A percentile compares a stretch with the other conserved stretches of the same genome.
phyloP scores from a whole-genome alignment of 2,329 filamentous ascomycete species.

The Fusarium sacchari region DNA sequence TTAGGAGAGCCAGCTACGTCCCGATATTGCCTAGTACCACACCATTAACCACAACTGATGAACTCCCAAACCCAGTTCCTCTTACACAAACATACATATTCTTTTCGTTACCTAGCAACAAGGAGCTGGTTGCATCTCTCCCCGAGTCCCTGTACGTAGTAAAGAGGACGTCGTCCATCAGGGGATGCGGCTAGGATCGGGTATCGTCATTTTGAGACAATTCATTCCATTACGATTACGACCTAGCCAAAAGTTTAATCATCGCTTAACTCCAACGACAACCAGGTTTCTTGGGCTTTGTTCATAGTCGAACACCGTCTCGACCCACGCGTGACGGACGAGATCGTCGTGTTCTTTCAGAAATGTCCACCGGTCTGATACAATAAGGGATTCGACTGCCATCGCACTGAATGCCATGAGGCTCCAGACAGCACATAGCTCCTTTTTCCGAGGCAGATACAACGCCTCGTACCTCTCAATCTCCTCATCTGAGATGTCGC shows the following conservation, averaged over 20 bases:
- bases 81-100: slow-evolving; percentile 10
- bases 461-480: slow-evolving; percentile 74
- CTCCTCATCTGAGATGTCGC: slow-evolving; percentile 76
- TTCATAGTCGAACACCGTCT: slow-evolving; percentile 89
- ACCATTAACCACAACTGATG: slow-evolving; percentile 34
- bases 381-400: slow-evolving; percentile 89
- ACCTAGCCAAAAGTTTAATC: slow-evolving; percentile 28
- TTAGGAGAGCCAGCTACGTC: slow-evolving; percentile 16
- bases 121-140: slow-evolving; percentile 3
- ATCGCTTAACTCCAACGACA: slow-evolving; percentile 87
- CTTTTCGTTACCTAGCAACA: slow-evolving; percentile 10
- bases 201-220: slow-evolving; percentile 9
- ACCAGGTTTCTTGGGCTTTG: slow-evolving; percentile 91
- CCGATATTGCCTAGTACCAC: slow-evolving; percentile 8
- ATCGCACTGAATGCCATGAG: slow-evolving; percentile 95
- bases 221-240: slow-evolving; percentile 19
- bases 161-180: slow-evolving; percentile 1
- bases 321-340: slow-evolving; percentile 85
- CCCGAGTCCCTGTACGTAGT: not conserved
- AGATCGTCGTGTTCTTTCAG: slow-evolving; percentile 79
- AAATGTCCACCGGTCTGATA: slow-evolving; percentile 89
- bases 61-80: slow-evolving; percentile 16
- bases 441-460: slow-evolving; percentile 76
- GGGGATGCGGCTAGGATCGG: not conserved
- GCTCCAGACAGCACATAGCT: slow-evolving; percentile 89